A percentile compares a stretch with the other conserved stretches of the same genome.
These are phyloP conservation scores for Cystobasidium onofrii DNA, from an alignment of 768 basidiomycete species.

Conservation along the genomic window DNA sequence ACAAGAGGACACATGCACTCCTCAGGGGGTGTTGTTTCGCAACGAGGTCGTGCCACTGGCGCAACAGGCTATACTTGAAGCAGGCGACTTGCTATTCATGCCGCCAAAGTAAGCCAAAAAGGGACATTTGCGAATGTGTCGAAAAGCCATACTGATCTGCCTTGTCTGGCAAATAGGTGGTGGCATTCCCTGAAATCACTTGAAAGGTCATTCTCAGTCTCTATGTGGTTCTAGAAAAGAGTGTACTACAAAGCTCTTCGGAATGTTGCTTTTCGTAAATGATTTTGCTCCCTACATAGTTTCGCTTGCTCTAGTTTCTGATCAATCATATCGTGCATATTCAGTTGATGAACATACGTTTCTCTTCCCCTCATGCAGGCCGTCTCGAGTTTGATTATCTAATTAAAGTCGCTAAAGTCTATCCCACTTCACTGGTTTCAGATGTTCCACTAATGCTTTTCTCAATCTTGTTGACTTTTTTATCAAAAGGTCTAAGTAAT, in stretches of 20 bases:
- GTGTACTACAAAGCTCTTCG: no score
- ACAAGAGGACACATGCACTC: neutral
- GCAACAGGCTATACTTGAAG: slow-evolving; percentile 57
- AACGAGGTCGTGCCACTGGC: slow-evolving; percentile 56
- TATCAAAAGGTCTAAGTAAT: slow-evolving; percentile 12
- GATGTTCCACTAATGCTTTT: neutral
- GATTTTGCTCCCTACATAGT: no score
- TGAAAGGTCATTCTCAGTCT: slow-evolving; percentile 39
- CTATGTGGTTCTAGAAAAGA: slow-evolving; percentile 39
- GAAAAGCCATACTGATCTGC: no score
- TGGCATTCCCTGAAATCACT: slow-evolving; percentile 60
- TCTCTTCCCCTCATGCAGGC: neutral
- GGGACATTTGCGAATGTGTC: neutral
- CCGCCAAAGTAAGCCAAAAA: slow-evolving; percentile 56
- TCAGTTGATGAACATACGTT: neutral
- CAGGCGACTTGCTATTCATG: slow-evolving; percentile 81
- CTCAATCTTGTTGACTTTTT: neutral
- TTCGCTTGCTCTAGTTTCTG: no score
- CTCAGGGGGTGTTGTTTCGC: slow-evolving; percentile 53
- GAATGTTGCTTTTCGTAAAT: no score
- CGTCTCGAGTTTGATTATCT: neutral
- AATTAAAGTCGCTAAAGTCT: no score
- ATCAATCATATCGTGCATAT: no score
- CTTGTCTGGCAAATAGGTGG: slow-evolving; percentile 51
- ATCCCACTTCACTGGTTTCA: no score